Evolutionary conservation across 2,329 filamentous ascomycete species (phyloP).

Genomic region (Parafenestella ontariensis): DNA sequence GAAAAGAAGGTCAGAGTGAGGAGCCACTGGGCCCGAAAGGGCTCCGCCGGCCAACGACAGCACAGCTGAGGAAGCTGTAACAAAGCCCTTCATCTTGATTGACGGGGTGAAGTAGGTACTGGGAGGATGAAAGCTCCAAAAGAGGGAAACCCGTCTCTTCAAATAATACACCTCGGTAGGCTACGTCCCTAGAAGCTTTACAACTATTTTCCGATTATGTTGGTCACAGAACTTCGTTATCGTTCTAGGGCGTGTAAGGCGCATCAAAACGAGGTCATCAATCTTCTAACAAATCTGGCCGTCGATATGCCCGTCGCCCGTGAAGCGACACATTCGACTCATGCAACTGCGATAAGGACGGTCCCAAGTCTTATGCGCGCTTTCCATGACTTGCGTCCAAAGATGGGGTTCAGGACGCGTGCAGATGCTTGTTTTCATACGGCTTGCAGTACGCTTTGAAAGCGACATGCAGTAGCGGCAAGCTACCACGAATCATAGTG

Average conservation of each 20-base stretch:
- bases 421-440: conserved; percentile 7
- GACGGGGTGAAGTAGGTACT: conserved; percentile 1
- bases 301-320: conserved; percentile 11
- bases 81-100: conserved; percentile 35
- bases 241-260: conserved; percentile 3
- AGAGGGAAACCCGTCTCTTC: conserved; percentile 8
- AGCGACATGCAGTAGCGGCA: conserved; percentile 30
- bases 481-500: conserved; percentile 21
- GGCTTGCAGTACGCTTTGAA: conserved; percentile 3
- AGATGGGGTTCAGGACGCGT: conserved; percentile 13
- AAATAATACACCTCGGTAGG: conserved; percentile 16
- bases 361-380: conserved; percentile 1
- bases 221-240: conserved; percentile 28
- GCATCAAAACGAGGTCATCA: neutral
- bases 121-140: neutral
- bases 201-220: conserved; percentile 12
- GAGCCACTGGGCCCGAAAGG: conserved; percentile 24
- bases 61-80: conserved; percentile 34
- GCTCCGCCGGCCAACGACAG: conserved; percentile 33
- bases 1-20: conserved; percentile 37
- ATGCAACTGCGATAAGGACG: conserved; percentile 26
- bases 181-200: neutral
- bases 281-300: neutral
- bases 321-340: conserved; percentile 3
- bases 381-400: conserved; percentile 3